Percentiles rank a stretch among this genome's conserved stretches.
These are phyloP conservation scores for Pseudogymnoascus sp. DNA, from an alignment of 2,329 filamentous ascomycete genomes.

Conservation along the genomic window DNA sequence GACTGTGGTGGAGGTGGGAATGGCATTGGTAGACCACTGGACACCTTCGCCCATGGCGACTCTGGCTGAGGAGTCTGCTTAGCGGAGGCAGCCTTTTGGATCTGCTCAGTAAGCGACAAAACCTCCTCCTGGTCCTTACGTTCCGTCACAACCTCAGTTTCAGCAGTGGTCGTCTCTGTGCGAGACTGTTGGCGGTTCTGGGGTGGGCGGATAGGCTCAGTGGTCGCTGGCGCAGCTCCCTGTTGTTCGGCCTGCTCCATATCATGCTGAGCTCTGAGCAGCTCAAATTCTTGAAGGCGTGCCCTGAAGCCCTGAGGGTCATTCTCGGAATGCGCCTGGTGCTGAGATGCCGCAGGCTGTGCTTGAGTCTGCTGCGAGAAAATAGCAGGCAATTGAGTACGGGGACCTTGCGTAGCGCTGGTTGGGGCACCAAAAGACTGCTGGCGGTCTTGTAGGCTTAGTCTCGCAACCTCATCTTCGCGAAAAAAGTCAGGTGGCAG, in stretches of 20 bases:
- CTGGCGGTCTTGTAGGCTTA: slow-evolving; percentile 42
- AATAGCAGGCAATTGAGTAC: slow-evolving; percentile 25
- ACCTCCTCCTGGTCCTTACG: slow-evolving; percentile 33
- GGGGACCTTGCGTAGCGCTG: slow-evolving; percentile 18
- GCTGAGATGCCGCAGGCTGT: slow-evolving; percentile 51
- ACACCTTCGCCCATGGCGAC: slow-evolving; percentile 51
- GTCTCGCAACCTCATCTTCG: slow-evolving; percentile 66
- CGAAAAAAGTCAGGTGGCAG: slow-evolving; percentile 47
- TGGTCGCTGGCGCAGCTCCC: slow-evolving; percentile 27
- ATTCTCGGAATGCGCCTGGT: slow-evolving; percentile 47
- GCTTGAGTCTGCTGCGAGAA: slow-evolving; percentile 23
- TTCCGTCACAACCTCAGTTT: slow-evolving; percentile 9
- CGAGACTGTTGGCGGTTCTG: slow-evolving; percentile 18
- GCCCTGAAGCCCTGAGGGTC: slow-evolving; percentile 50
- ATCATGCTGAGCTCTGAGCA: slow-evolving; percentile 66
- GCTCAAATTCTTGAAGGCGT: slow-evolving; percentile 76
- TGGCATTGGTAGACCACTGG: slow-evolving; percentile 66
- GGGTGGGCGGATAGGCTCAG: slow-evolving; percentile 22
- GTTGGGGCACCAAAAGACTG: slow-evolving; percentile 18
- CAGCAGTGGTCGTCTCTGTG: slow-evolving; percentile 17
- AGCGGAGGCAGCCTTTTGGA: slow-evolving; percentile 62
- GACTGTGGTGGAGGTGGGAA: slow-evolving; percentile 62
- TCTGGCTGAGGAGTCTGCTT: slow-evolving; percentile 45
- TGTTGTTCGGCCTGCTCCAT: slow-evolving; percentile 32
- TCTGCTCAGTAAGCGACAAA: slow-evolving; percentile 73